Percentiles rank a stretch among this genome's conserved stretches.
phyloP scores from a whole-genome alignment of 306 rosid species.

The Lagenaria siceraria region DNA sequence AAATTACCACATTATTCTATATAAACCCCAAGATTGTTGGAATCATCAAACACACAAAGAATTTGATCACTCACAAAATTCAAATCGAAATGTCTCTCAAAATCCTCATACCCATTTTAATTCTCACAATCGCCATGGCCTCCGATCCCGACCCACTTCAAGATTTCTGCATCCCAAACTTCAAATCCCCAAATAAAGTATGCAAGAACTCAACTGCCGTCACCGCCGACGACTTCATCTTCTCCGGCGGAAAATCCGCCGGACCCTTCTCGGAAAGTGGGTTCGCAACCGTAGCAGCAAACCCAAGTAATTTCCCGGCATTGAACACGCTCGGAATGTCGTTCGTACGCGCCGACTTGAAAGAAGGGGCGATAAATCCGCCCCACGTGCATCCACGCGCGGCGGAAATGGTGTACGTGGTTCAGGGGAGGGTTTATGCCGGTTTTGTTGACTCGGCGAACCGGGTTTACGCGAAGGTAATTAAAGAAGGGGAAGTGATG shows the following conservation, averaged over 20 bases:
- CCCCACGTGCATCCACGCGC: slow-evolving; percentile 95
- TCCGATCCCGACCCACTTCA: slow-evolving; percentile 93
- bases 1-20: neutral
- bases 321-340: slow-evolving; percentile 88
- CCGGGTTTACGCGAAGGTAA: slow-evolving; percentile 39
- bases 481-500: slow-evolving; percentile 79
- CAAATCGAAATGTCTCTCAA: slow-evolving; percentile 30
- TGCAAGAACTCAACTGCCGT: slow-evolving; percentile 67
- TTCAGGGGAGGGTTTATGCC: slow-evolving; percentile 54
- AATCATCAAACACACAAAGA: neutral
- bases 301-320: slow-evolving; percentile 51
- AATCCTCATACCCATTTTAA: slow-evolving; percentile 13
- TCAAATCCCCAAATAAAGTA: slow-evolving; percentile 10
- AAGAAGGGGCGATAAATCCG: slow-evolving; percentile 60
- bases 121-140: slow-evolving; percentile 22
- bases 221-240: slow-evolving; percentile 56
- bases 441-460: slow-evolving; percentile 84
- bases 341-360: slow-evolving; percentile 56
- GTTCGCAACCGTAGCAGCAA: slow-evolving; percentile 43
- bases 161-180: slow-evolving; percentile 78
- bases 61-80: neutral
- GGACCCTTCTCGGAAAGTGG: slow-evolving; percentile 58
- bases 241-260: slow-evolving; percentile 33
- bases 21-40: neutral
- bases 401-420: slow-evolving; percentile 56